Evolutionary conservation across 345 rosid species (phyloP).

Genomic region (Moringa oleifera): DNA sequence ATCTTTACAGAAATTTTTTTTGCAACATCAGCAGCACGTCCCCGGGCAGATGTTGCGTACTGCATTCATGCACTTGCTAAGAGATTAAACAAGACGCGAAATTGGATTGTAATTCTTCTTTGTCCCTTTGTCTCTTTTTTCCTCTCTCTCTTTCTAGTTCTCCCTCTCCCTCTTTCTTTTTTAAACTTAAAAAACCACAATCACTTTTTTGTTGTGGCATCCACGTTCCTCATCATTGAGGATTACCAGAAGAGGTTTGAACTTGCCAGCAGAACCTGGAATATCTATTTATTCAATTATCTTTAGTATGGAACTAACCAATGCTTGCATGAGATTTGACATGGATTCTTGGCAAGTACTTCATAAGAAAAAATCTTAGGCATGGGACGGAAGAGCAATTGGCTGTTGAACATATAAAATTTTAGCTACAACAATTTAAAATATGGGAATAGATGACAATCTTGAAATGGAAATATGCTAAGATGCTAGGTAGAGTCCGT

Average conservation of each 20-base stretch:
- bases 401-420: too few species aligned
- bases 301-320: not conserved
- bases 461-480: too few species aligned
- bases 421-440: too few species aligned
- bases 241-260: not conserved
- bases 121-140: not conserved
- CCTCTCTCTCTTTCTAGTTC: not conserved
- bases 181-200: not conserved
- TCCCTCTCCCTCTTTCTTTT: not conserved
- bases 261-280: not conserved
- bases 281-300: not conserved
- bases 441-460: too few species aligned
- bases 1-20: constrained; percentile 57
- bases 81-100: constrained; percentile 79
- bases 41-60: constrained; percentile 92
- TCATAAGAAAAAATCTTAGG: too few species aligned
- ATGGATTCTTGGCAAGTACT: too few species aligned
- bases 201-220: not conserved
- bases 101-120: constrained; percentile 64
- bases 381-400: too few species aligned
- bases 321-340: too few species aligned
- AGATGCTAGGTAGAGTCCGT: not conserved
- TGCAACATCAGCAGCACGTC: constrained; percentile 82
- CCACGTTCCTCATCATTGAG: not conserved
- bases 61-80: constrained; percentile 82